These are phyloP conservation scores for Porcisia hertigi DNA, from an alignment of 208 protist species.

Conservation along the genomic window DNA sequence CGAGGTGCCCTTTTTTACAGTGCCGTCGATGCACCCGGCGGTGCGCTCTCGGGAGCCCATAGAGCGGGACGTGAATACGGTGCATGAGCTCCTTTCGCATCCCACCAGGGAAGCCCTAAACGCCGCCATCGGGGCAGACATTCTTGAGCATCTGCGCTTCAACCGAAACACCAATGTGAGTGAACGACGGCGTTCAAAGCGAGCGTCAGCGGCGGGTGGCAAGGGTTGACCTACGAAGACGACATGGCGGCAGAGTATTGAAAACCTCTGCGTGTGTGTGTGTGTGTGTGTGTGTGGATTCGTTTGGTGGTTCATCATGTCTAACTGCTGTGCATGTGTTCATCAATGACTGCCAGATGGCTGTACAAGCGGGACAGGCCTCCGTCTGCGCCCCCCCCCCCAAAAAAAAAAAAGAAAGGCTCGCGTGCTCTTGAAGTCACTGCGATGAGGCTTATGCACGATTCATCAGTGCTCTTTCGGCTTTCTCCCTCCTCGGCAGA, in stretches of 20 bases:
- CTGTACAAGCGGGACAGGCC: too few relatives aligned
- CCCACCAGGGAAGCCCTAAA: slow-evolving; percentile 13
- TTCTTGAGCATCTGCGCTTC: slow-evolving; percentile 24
- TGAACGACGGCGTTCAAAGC: slow-evolving; percentile 6
- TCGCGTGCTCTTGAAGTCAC: not conserved
- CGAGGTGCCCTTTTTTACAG: slow-evolving; percentile 9
- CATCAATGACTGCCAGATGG: not conserved
- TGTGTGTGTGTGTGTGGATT: not conserved
- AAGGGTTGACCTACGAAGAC: not conserved
- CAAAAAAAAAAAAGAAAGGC: too few relatives aligned
- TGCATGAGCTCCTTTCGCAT: slow-evolving; percentile 11
- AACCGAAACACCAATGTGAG: not conserved
- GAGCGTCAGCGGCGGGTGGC: not conserved
- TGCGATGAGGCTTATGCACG: not conserved
- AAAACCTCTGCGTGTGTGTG: not conserved
- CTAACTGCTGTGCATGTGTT: not conserved
- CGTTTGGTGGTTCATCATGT: not conserved
- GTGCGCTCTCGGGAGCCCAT: slow-evolving; percentile 20
- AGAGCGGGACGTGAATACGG: slow-evolving; percentile 11
- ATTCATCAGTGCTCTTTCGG: not conserved
- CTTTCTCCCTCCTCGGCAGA: not conserved
- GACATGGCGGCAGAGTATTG: not conserved
- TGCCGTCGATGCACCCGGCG: slow-evolving; percentile 18
- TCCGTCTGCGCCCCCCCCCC: too few relatives aligned
- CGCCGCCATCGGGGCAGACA: slow-evolving; percentile 19